Conservation (phyloP, 306 rosid species). For the Cercis canadensis region DNA sequence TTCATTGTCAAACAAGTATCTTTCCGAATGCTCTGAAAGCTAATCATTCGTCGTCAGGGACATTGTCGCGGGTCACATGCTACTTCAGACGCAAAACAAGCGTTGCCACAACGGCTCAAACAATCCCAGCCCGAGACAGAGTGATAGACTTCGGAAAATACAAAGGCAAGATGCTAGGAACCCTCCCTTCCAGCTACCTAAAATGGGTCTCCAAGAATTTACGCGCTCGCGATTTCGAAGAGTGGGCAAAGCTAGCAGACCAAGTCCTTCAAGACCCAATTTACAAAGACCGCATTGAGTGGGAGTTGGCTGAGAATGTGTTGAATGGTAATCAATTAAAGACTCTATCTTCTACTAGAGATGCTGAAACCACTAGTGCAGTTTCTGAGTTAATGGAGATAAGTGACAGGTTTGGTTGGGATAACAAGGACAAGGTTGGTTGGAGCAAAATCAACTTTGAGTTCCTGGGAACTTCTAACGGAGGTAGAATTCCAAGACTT, state of each 20-base stretch:
- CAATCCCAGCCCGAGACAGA: slow-evolving; percentile 55
- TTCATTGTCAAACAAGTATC: slow-evolving; percentile 25
- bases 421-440: slow-evolving; percentile 53
- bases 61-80: slow-evolving; percentile 15
- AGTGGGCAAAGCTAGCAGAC: slow-evolving; percentile 70
- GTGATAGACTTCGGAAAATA: slow-evolving; percentile 62
- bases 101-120: background rate
- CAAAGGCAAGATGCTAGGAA: slow-evolving; percentile 74
- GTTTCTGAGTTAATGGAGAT: slow-evolving; percentile 51
- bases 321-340: slow-evolving; percentile 29
- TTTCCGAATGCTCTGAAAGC: background rate
- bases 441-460: slow-evolving; percentile 64
- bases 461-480: slow-evolving; percentile 69
- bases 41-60: background rate
- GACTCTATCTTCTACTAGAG: background rate
- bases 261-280: slow-evolving; percentile 66
- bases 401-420: slow-evolving; percentile 74
- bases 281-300: slow-evolving; percentile 66
- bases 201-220: slow-evolving; percentile 67
- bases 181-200: slow-evolving; percentile 70
- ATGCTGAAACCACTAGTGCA: background rate
- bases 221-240: slow-evolving; percentile 50
- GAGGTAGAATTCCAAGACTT: slow-evolving; percentile 61
- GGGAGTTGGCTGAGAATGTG: slow-evolving; percentile 59
- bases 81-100: slow-evolving; percentile 39